These are phyloP conservation scores for Mortierella hygrophila DNA, from an alignment of 192 early-diverging fungal species.

Conservation along the genomic window DNA sequence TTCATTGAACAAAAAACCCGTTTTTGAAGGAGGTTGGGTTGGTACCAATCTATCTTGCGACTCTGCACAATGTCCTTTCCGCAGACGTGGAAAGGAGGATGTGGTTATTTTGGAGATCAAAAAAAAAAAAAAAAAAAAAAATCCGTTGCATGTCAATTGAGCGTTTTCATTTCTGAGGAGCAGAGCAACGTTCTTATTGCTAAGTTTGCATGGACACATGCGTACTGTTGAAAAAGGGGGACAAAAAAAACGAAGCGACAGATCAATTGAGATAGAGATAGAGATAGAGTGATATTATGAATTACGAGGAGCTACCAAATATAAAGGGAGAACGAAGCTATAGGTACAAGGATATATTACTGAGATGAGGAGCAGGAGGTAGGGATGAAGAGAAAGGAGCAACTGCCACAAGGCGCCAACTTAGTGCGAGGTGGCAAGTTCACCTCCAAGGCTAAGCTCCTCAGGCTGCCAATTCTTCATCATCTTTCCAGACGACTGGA, in stretches of 20 bases:
- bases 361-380: background rate
- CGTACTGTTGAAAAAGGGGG: too few species aligned
- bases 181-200: too few species aligned
- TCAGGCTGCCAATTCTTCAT: slow-evolving; percentile 5
- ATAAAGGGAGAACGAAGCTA: background rate
- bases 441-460: slow-evolving; percentile 4
- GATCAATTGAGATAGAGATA: background rate
- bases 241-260: background rate
- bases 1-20: background rate
- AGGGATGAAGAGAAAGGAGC: background rate
- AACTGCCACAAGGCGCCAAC: background rate
- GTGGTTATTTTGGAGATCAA: background rate
- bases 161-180: too few species aligned
- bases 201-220: too few species aligned
- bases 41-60: too few species aligned
- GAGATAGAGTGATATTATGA: background rate
- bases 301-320: background rate
- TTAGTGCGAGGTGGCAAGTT: background rate
- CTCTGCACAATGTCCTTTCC: too few species aligned
- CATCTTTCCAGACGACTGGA: background rate
- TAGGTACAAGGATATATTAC: slow-evolving; percentile 2
- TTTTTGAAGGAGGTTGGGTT: background rate
- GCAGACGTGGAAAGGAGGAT: too few species aligned
- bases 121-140: background rate
- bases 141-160: background rate